phyloP scores from a whole-genome alignment of 352 stramenopile species.

The Phytophthora tentaculata region DNA sequence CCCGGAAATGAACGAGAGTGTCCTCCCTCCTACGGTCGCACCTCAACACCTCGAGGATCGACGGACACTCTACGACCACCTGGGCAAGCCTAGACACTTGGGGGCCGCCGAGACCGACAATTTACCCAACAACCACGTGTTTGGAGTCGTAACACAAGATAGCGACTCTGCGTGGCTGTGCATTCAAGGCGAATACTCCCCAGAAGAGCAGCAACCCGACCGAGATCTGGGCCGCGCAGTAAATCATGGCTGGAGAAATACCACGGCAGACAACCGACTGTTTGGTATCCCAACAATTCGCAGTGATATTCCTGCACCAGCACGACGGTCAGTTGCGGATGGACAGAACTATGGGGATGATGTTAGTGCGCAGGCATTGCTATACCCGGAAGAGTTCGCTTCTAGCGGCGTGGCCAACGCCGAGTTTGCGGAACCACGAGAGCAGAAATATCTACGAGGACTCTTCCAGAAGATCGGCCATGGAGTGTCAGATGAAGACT shows the following conservation, averaged over 20 bases:
- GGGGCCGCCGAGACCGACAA: slow-evolving; percentile 43
- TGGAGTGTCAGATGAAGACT: slow-evolving; percentile 57
- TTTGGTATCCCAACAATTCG: slow-evolving; percentile 91
- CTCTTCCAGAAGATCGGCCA: slow-evolving; percentile 83
- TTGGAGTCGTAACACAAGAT: slow-evolving; percentile 63
- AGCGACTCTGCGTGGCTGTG: slow-evolving; percentile 68
- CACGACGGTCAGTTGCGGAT: slow-evolving; percentile 84
- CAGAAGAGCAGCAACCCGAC: slow-evolving; percentile 84
- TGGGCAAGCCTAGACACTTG: slow-evolving; percentile 77
- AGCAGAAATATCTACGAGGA: slow-evolving; percentile 59
- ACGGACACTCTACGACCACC: slow-evolving; percentile 73
- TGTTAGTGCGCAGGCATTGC: slow-evolving; percentile 71
- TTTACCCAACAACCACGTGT: slow-evolving; percentile 59
- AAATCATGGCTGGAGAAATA: slow-evolving; percentile 89
- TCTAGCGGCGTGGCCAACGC: slow-evolving; percentile 81
- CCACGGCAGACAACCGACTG: slow-evolving; percentile 54
- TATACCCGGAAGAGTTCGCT: slow-evolving; percentile 88
- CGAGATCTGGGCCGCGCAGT: slow-evolving; percentile 80
- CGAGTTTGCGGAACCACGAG: slow-evolving; percentile 79
- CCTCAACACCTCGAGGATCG: slow-evolving; percentile 76
- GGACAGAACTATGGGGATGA: slow-evolving; percentile 93
- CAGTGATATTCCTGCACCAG: slow-evolving; percentile 79
- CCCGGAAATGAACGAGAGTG: slow-evolving; percentile 71
- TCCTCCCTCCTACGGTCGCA: slow-evolving; percentile 49
- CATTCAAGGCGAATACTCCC: slow-evolving; percentile 85